Evolutionary conservation across 108 stramenopile species (phyloP).

Genomic region (Nannochloropsis gaditana): DNA sequence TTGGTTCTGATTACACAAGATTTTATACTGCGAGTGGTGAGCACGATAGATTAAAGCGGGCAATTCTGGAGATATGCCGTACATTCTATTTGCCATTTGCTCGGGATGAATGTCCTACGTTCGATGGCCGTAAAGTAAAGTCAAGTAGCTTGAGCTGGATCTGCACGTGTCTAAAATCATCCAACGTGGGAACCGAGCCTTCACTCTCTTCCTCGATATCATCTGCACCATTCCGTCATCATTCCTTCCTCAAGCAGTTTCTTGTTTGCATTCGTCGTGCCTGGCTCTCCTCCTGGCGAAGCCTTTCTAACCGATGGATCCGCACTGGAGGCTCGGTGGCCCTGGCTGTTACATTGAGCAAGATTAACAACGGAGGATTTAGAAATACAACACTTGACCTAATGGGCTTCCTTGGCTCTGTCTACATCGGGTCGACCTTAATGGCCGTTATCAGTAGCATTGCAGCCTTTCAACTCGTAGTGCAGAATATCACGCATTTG

Average conservation of each 20-base stretch:
- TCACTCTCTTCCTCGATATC: too few relatives aligned
- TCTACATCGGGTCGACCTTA: not conserved
- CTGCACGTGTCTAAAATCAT: too few relatives aligned
- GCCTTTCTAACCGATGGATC: not conserved
- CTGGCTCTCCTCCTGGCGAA: not conserved
- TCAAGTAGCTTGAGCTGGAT: too few relatives aligned
- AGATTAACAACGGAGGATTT: not conserved
- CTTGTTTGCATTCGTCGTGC: not conserved
- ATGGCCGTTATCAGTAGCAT: not conserved
- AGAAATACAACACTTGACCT: not conserved
- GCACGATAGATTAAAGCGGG: not conserved
- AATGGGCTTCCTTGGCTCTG: not conserved
- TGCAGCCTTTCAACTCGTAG: not conserved
- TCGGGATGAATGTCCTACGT: too few relatives aligned
- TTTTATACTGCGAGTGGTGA: too few relatives aligned
- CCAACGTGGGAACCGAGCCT: too few relatives aligned
- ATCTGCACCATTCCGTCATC: not conserved
- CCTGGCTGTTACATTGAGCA: not conserved
- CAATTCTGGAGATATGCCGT: too few relatives aligned
- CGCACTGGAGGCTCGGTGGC: not conserved
- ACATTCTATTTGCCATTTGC: too few relatives aligned
- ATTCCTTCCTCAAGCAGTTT: not conserved
- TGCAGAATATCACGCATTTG: not conserved
- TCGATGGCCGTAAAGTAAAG: too few relatives aligned
- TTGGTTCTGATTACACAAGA: slow-evolving; percentile 55